Evolutionary conservation across 257 asterid genomes (phyloP), one percentile per base, ranked within the genome.

Genomic region (Capsicum baccatum): DNA sequence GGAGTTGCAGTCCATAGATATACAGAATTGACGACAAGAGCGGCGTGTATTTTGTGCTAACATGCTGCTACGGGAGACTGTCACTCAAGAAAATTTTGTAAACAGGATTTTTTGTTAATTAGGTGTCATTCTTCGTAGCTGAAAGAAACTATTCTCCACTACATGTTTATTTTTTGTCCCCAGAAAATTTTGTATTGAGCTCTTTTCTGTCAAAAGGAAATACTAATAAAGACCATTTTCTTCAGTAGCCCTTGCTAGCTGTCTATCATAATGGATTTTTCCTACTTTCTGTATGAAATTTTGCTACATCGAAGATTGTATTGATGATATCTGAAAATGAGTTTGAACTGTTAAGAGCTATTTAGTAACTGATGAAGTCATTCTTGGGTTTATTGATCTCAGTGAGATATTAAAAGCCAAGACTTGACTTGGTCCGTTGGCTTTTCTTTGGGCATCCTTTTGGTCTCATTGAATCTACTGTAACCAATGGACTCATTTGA

Each of bases 11-110:
- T 26, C 37, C 74, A 58, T 26, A 62, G 13, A 71, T 68, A 48
- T 52, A 79, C 59, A 76, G 56, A 57, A 70, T 21, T 37, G 85
- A 86, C 73, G 26, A 78, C 16, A 14, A 62, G 70, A 21, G 87
- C 87, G 79, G 85, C 87, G 83, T 85, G 88, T 86, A 85, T 87
- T 88, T 90, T 90, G 86, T 50, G 35, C 87, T 82, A 71, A 84
- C 90, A 85, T 91, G 92, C 88, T 89, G 91, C 89, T 83, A 50
- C 26, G 35, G 47, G 79, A 68, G 80, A 57, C 39, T 11, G 21
- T 39, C 42, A 26, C 56, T 84, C 73, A 63, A 76, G 78, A 56
- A 14, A 42, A 50, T 9, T 54, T 83, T 83, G 55, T 8, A 8
- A 19, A 35, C 56, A 16, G 37, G 13, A 21, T 9, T 78, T 54